Evolutionary conservation across 2,329 filamentous ascomycete genomes (phyloP).

Genomic region (Cordyceps farinosa): DNA sequence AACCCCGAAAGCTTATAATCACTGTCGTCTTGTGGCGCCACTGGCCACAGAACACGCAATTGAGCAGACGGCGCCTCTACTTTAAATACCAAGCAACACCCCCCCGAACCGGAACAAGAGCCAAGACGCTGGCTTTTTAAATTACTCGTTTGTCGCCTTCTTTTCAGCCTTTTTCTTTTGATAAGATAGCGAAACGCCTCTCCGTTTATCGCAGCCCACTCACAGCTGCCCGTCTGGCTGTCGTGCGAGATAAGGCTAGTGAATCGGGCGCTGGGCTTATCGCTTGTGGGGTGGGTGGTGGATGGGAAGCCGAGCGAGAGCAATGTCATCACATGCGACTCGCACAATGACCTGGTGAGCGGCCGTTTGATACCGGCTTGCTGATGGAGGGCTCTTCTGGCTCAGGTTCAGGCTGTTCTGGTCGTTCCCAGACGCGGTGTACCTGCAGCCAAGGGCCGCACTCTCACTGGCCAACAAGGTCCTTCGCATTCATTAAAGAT

Average conservation of each 20-base stretch:
- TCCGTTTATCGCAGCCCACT: constrained; percentile 11
- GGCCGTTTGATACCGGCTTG: not conserved
- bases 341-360: not conserved
- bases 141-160: not conserved
- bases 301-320: not conserved
- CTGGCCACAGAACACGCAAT: not conserved
- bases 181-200: constrained; percentile 16
- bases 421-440: not conserved
- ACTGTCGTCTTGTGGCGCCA: not conserved
- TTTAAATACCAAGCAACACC: not conserved
- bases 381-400: not conserved
- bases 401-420: not conserved
- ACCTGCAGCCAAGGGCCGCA: not conserved
- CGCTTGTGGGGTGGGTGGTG: not conserved
- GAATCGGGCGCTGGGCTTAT: not conserved
- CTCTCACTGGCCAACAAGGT: constrained; percentile 4
- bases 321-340: constrained; percentile 4
- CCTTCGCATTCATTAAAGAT: not conserved
- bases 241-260: constrained; percentile 11
- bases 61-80: not conserved
- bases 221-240: not conserved
- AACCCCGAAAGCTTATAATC: not conserved
- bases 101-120: not conserved
- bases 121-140: not conserved
- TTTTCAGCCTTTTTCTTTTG: not conserved